Conservation (phyloP, 805 yeast genomes). For the Clavispora carvajalis region DNA sequence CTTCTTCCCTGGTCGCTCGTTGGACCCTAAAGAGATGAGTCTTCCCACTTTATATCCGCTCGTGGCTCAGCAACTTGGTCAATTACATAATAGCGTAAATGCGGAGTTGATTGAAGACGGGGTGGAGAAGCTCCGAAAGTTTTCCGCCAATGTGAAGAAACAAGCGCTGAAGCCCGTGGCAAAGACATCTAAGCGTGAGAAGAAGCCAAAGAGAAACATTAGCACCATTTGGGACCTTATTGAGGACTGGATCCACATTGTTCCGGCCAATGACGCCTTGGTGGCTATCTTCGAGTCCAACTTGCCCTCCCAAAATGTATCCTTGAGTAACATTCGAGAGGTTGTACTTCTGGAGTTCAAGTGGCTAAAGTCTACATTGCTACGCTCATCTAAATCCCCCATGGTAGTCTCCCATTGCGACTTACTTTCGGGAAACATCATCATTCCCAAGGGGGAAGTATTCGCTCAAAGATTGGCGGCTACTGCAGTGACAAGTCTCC, state of each 20-base stretch:
- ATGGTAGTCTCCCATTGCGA: slow-evolving; percentile 67
- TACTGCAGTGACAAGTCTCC: slow-evolving; percentile 5
- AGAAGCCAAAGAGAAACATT: slow-evolving; percentile 25
- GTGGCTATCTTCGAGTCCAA: slow-evolving; percentile 33
- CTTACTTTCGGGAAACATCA: slow-evolving; percentile 66
- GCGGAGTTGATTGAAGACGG: slow-evolving; percentile 44
- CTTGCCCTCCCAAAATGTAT: slow-evolving; percentile 16
- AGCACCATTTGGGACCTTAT: slow-evolving; percentile 56
- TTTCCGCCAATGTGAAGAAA: slow-evolving; percentile 16
- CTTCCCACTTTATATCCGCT: slow-evolving; percentile 44
- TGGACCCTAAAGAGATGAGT: slow-evolving; percentile 50
- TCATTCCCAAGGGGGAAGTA: slow-evolving; percentile 38
- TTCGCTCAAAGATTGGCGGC: not conserved
- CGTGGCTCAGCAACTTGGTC: slow-evolving; percentile 62
- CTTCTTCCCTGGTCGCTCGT: slow-evolving; percentile 58
- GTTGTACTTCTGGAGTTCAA: slow-evolving; percentile 45
- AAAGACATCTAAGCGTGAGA: slow-evolving; percentile 10
- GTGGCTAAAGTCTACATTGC: slow-evolving; percentile 46
- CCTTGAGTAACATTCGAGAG: slow-evolving; percentile 25
- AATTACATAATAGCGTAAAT: slow-evolving; percentile 57
- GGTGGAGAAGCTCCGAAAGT: slow-evolving; percentile 33
- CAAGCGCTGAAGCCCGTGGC: slow-evolving; percentile 3
- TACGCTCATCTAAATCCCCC: slow-evolving; percentile 39
- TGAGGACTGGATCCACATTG: slow-evolving; percentile 55
- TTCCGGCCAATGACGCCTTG: slow-evolving; percentile 47